phyloP scores from a whole-genome alignment of 2,329 filamentous ascomycete species.

The Fusarium sambucinum region DNA sequence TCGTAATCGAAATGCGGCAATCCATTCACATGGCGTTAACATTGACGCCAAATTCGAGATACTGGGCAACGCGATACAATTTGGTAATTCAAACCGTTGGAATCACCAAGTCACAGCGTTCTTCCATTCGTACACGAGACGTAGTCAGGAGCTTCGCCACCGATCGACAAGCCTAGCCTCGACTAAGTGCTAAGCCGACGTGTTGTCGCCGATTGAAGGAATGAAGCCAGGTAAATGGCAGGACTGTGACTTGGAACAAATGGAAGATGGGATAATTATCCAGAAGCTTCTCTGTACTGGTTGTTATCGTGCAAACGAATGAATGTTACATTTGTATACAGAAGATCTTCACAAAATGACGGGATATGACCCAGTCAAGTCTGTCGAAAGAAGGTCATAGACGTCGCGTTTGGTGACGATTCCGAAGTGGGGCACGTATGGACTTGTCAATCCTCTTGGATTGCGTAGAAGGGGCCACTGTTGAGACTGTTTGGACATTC shows the following conservation, averaged over 20 bases:
- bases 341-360: constrained; percentile 1
- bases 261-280: constrained; percentile 3
- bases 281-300: constrained; percentile 1
- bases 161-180: constrained; percentile 42
- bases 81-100: not conserved
- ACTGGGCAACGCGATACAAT: not conserved
- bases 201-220: constrained; percentile 15
- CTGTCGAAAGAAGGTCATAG: not conserved
- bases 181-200: constrained; percentile 27
- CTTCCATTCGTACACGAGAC: not conserved
- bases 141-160: constrained; percentile 34
- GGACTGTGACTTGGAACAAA: constrained; percentile 7
- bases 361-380: not conserved
- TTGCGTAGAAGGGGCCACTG: constrained; percentile 18
- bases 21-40: not conserved
- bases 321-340: not conserved
- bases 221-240: constrained; percentile 21
- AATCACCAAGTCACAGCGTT: not conserved
- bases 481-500: constrained; percentile 26
- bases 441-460: constrained; percentile 16
- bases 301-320: not conserved
- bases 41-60: not conserved
- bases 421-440: constrained; percentile 28
- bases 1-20: not conserved
- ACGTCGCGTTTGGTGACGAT: constrained; percentile 32